Base-by-base conservation (phyloP, 2,329 filamentous ascomycete species). In the Aureobasidium sp. region DNA sequence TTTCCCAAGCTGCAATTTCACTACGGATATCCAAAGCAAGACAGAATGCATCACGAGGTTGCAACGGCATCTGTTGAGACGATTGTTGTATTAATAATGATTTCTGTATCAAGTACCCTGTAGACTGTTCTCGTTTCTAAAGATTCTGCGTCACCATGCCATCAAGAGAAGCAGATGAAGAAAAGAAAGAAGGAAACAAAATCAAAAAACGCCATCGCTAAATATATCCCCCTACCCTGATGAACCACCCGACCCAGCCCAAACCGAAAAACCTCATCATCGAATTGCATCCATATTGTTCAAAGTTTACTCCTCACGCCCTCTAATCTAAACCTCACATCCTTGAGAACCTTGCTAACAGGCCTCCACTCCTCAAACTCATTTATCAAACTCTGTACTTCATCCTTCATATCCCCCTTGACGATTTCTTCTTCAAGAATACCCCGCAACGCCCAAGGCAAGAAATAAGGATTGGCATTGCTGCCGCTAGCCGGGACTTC, bases 311-410 rank as follows among this genome's bases (percentile, higher is more conserved):
- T 96, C 70, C 90, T 84, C 48, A 99, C 90, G 2, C 88, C 93
- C 76, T 97, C 94, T 22, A 99, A 79, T 65, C 94, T 82, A 75
- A 95, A 97, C 75, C 96, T 96, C 51, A 99, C 92, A 75, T 99
- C 94, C 76, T 94, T 96, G 63, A 99, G 77, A 47, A 89, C 89
- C 77, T 97, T 99, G 8, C 87, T 96, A 0, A 81, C 82, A 0
- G 94, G 94, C 71, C 89, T 92, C 94, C 94, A 99, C 59, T 90
- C 86, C 72, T 97, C 92, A 74, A 97, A 99, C 73, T 96, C 86
- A 64, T 80, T 81, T n/a, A 99, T 78, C 56, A 99, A 75, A 70
- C 91, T 84, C 64, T 84, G 83, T 7, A 90, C 91, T 76, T 99
- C 94, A 1, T 81, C 76, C 36, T 84, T 84, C 20, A 96, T 77